phyloP scores from a whole-genome alignment of 1,284 basidiomycete species.

The Hortiboletus rubellus region DNA sequence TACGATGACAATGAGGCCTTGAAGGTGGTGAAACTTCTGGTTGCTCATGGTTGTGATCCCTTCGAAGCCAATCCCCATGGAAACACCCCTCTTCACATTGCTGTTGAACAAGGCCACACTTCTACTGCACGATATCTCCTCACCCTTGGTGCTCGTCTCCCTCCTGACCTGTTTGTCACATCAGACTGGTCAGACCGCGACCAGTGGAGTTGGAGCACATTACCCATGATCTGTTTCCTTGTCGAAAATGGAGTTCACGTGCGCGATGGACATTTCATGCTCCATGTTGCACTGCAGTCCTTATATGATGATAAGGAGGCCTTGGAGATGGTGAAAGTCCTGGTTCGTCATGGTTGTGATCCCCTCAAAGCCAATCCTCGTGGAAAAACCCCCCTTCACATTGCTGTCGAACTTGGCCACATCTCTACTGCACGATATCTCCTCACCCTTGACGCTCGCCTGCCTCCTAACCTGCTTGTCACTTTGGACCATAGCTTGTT shows the following conservation, averaged over 20 bases:
- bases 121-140: neutral
- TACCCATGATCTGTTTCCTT: neutral
- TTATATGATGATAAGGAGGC: neutral
- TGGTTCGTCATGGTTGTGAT: neutral
- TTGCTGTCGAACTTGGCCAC: no score
- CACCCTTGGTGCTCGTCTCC: neutral
- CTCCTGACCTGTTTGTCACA: neutral
- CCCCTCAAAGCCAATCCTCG: neutral
- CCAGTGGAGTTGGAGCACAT: neutral
- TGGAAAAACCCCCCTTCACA: neutral
- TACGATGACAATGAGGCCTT: neutral
- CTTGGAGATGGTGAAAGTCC: neutral
- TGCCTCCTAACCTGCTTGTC: no score
- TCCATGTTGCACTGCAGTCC: neutral
- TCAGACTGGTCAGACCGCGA: no score
- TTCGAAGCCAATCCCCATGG: neutral
- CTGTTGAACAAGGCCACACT: neutral
- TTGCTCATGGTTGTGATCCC: neutral
- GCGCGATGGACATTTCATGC: no score
- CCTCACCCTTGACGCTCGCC: no score
- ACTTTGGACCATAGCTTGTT: no score
- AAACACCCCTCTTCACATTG: neutral
- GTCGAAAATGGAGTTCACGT: neutral
- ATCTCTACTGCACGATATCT: no score
- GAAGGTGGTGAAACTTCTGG: neutral